These are phyloP conservation scores for Cicer judaicum DNA, from an alignment of 306 rosid species.

Conservation along the genomic window DNA sequence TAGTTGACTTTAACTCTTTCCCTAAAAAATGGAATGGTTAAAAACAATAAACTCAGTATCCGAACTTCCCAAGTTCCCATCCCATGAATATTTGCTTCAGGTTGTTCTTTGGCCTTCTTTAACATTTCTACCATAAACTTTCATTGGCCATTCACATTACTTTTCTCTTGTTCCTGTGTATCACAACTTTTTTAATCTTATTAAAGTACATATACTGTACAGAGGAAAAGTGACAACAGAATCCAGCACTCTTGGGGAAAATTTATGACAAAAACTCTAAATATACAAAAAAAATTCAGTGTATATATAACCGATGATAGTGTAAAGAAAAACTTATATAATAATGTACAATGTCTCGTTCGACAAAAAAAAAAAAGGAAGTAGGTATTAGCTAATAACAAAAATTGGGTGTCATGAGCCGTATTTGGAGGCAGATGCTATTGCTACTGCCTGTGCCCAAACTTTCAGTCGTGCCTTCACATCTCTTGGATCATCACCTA, in stretches of 20 bases:
- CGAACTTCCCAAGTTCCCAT: neutral
- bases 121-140: neutral
- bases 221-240: conserved; percentile 38
- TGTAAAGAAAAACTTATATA: conserved; percentile 30
- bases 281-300: neutral
- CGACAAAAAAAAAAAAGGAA: neutral
- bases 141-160: conserved; percentile 20
- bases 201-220: conserved; percentile 42
- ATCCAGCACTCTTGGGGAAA: conserved; percentile 26
- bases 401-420: conserved; percentile 43
- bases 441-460: conserved; percentile 95
- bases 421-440: conserved; percentile 68
- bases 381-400: neutral
- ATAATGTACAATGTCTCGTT: neutral
- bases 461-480: conserved; percentile 91
- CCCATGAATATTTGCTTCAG: neutral
- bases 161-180: neutral
- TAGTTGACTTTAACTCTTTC: too few relatives aligned
- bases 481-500: conserved; percentile 80
- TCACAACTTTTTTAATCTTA: conserved; percentile 24
- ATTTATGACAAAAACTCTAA: neutral
- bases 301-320: conserved; percentile 19
- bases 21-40: too few relatives aligned
- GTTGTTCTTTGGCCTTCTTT: neutral
- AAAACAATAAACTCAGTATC: neutral